phyloP scores from a whole-genome alignment of 176 grass and related monocot species.

The Oryza officinalis region DNA sequence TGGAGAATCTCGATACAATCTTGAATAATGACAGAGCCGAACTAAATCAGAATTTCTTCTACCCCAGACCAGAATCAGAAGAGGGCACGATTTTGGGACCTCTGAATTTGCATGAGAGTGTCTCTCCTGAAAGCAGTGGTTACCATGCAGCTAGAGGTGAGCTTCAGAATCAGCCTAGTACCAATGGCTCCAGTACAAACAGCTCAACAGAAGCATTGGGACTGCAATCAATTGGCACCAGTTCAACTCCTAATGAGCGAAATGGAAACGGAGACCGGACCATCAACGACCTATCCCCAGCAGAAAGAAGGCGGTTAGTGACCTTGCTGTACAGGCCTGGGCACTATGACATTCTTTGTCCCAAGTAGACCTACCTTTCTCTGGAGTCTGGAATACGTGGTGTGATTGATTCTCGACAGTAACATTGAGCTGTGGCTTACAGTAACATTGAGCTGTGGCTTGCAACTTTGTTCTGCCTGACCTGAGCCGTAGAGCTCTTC shows the following conservation, averaged over 20 bases:
- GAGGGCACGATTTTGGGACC: background rate
- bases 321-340: conserved; percentile 32
- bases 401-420: background rate
- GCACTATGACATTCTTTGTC: conserved; percentile 34
- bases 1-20: conserved; percentile 14
- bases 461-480: background rate
- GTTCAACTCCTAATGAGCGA: background rate
- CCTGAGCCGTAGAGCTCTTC: background rate
- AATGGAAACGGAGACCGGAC: background rate
- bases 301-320: background rate
- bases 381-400: background rate
- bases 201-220: background rate
- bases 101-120: background rate
- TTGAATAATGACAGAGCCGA: background rate
- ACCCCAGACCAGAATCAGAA: background rate
- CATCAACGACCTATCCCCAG: background rate
- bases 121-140: background rate
- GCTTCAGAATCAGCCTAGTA: background rate
- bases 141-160: background rate
- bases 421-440: background rate
- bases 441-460: background rate
- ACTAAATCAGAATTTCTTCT: background rate
- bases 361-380: background rate
- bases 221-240: background rate
- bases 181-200: background rate